Evolutionary conservation across 805 yeast genomes (phyloP).

Genomic region (Saccharomycopsis sp.): DNA sequence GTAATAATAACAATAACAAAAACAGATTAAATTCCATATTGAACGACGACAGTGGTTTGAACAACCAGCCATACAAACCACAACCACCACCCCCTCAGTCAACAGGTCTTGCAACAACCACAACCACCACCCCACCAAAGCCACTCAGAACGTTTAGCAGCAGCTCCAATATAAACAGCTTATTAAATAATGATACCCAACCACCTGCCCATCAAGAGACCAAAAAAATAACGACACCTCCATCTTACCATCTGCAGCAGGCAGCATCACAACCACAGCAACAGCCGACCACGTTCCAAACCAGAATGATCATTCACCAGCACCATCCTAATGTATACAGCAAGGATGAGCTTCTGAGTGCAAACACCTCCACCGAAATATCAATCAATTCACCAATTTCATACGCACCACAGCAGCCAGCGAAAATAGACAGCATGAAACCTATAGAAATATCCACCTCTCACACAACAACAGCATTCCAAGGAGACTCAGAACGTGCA

Average conservation of each 20-base stretch:
- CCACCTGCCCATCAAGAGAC: not conserved
- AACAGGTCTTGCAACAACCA: no score
- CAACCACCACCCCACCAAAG: not conserved
- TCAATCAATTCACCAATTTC: conserved; percentile 1
- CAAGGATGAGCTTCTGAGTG: conserved; percentile 4
- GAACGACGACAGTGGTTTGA: conserved; percentile 1
- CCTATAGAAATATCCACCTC: no score
- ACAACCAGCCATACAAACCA: not conserved
- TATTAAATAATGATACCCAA: conserved; percentile 8
- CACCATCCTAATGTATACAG: conserved; percentile 16
- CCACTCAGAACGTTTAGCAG: not conserved
- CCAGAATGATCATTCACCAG: conserved; percentile 20
- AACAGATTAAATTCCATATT: conserved; percentile 3
- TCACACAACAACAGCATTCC: no score
- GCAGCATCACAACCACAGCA: not conserved
- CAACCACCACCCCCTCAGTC: not conserved
- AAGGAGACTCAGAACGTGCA: no score
- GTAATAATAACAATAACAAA: not conserved
- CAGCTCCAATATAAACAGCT: conserved; percentile 10
- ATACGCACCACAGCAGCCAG: no score
- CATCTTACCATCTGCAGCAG: not conserved
- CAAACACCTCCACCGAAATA: conserved; percentile 4
- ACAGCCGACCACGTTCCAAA: conserved; percentile 8
- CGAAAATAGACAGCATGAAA: no score
- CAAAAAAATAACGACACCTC: conserved; percentile 2